Conservation (phyloP, 169 alveolate genomes). For the Babesia microti region DNA sequence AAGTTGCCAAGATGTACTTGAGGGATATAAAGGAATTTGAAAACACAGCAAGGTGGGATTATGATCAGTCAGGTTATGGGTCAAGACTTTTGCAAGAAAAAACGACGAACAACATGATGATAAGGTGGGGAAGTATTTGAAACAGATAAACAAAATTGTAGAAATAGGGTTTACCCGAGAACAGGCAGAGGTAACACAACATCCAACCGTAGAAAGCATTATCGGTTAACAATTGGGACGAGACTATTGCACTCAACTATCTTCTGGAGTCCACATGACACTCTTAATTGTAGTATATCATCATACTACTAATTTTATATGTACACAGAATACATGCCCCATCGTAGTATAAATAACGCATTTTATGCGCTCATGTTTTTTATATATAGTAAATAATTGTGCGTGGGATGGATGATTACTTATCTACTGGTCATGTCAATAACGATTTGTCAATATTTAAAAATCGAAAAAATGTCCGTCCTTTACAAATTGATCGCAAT, state of each 20-base stretch:
- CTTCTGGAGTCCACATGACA: slow-evolving; percentile 55
- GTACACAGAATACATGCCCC: too few species aligned
- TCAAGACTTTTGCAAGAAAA: slow-evolving; percentile 56
- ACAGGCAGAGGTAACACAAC: slow-evolving; percentile 39
- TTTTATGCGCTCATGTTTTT: neutral
- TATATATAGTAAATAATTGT: slow-evolving; percentile 3
- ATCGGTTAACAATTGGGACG: slow-evolving; percentile 71
- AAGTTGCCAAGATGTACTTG: slow-evolving; percentile 76
- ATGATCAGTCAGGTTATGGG: slow-evolving; percentile 49
- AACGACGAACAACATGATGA: slow-evolving; percentile 30
- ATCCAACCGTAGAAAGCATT: slow-evolving; percentile 47
- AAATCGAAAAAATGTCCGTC: slow-evolving; percentile 25
- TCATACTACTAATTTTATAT: too few species aligned
- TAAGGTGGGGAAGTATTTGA: slow-evolving; percentile 3
- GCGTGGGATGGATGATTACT: slow-evolving; percentile 53
- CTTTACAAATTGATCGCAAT: slow-evolving; percentile 43
- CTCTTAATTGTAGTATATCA: too few species aligned
- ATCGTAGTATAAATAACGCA: too few species aligned
- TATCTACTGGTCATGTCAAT: slow-evolving; percentile 47
- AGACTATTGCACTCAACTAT: slow-evolving; percentile 69
- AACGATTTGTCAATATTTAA: slow-evolving; percentile 53
- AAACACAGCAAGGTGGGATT: slow-evolving; percentile 63
- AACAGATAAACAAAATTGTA: slow-evolving; percentile 43
- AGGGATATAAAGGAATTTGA: slow-evolving; percentile 52
- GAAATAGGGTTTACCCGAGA: slow-evolving; percentile 66